Percentiles rank a stretch among this genome's conserved stretches.
Evolutionary conservation across 768 basidiomycete species (phyloP).

Genomic region (Ephemerocybe angulata): DNA sequence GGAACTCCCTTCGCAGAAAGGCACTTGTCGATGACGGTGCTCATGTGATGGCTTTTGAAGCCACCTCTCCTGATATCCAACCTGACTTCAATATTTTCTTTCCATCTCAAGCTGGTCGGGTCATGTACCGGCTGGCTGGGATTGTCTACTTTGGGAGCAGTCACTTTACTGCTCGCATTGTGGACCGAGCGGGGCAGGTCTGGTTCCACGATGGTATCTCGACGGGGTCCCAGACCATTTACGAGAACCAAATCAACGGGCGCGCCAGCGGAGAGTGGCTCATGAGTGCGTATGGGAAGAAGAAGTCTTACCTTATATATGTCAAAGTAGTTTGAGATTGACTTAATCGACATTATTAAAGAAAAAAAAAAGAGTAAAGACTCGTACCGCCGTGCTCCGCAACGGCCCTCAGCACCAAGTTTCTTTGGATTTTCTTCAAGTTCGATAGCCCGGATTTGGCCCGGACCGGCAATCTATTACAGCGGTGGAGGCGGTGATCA

Average conservation of each 20-base stretch:
- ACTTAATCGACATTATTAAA: no score
- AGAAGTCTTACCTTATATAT: neutral
- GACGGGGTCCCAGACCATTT: neutral
- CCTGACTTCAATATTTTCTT: constrained; percentile 5
- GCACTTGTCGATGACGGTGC: no score
- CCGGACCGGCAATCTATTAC: no score
- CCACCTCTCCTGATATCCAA: neutral
- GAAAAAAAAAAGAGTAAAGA: no score
- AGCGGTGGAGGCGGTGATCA: no score
- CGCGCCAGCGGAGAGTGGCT: neutral
- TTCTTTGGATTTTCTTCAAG: no score
- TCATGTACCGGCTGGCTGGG: constrained; percentile 12
- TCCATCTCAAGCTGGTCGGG: neutral
- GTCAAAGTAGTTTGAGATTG: neutral
- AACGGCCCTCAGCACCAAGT: no score
- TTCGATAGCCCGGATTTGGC: no score
- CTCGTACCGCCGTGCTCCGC: no score
- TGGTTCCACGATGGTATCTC: constrained; percentile 25
- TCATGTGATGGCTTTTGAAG: no score
- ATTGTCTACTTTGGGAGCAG: constrained; percentile 18
- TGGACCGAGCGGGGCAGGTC: constrained; percentile 12
- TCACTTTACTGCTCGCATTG: constrained; percentile 20
- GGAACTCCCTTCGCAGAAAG: no score
- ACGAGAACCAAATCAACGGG: neutral
- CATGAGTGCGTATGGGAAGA: neutral